Conservation (phyloP, 345 rosid genomes). For the Brassica incana region DNA sequence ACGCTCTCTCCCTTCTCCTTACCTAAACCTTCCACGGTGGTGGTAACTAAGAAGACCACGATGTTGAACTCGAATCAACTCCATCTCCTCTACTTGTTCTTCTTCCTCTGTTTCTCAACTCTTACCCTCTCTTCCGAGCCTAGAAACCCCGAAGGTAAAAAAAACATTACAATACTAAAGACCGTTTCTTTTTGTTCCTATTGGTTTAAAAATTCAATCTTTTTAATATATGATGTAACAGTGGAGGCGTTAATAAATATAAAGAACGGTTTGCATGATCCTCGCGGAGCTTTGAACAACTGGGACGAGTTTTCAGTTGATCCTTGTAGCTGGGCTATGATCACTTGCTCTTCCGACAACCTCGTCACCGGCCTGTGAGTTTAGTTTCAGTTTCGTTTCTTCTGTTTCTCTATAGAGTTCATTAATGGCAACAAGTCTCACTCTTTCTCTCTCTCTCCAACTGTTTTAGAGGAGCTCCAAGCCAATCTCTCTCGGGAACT, state of each 20-base stretch:
- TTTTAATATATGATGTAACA: constrained; percentile 10
- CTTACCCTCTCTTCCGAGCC: constrained; percentile 65
- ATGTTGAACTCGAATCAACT: constrained; percentile 10
- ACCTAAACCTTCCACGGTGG: constrained; percentile 7
- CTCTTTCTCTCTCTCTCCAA: constrained; percentile 5
- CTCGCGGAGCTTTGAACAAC: constrained; percentile 78
- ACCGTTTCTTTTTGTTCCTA: neutral
- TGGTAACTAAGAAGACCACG: constrained; percentile 5
- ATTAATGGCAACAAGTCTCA: constrained; percentile 25
- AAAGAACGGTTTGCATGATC: constrained; percentile 62
- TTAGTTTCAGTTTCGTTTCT: neutral
- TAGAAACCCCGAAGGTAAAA: constrained; percentile 83
- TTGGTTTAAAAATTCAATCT: neutral
- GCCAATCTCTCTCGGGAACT: constrained; percentile 83
- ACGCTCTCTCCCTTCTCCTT: constrained; percentile 31
- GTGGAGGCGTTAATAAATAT: constrained; percentile 83
- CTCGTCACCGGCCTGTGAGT: constrained; percentile 77
- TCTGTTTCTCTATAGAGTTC: neutral
- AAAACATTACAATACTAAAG: neutral
- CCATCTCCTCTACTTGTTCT: constrained; percentile 31
- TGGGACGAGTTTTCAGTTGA: constrained; percentile 96
- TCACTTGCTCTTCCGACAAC: constrained; percentile 82
- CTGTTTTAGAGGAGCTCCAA: constrained; percentile 77
- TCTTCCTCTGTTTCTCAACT: constrained; percentile 36
- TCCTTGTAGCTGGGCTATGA: constrained; percentile 99